phyloP scores from a whole-genome alignment of 2,329 filamentous ascomycete genomes.

The Aspergillus tubingensis region DNA sequence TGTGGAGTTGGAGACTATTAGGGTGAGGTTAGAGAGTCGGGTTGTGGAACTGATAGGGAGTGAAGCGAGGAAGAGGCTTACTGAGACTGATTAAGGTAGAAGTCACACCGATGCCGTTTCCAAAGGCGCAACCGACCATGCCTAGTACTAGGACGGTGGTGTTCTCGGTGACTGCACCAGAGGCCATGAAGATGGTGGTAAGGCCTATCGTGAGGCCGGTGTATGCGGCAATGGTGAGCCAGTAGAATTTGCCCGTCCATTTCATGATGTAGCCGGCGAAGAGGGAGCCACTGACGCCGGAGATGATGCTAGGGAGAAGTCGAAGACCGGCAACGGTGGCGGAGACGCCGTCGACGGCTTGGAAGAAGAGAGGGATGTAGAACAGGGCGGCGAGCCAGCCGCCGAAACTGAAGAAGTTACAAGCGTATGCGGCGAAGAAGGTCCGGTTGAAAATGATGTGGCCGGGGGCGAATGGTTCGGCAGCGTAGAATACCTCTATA shows the following conservation, averaged over 20 bases:
- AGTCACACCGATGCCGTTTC: slow-evolving; percentile 65
- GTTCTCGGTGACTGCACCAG: slow-evolving; percentile 55
- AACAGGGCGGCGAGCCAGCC: slow-evolving; percentile 64
- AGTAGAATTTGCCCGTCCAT: slow-evolving; percentile 70
- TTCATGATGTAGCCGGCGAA: slow-evolving; percentile 68
- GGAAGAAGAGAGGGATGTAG: slow-evolving; percentile 77
- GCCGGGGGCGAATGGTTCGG: slow-evolving; percentile 72
- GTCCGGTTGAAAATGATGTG: slow-evolving; percentile 69
- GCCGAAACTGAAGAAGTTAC: slow-evolving; percentile 71
- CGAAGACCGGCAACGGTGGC: slow-evolving; percentile 66
- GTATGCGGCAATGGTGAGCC: slow-evolving; percentile 64
- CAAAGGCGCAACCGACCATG: slow-evolving; percentile 56
- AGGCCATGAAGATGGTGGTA: slow-evolving; percentile 58
- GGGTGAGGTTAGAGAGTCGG: slow-evolving; percentile 10
- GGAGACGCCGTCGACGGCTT: slow-evolving; percentile 66
- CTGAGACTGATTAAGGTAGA: slow-evolving; percentile 69
- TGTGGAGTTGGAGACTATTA: slow-evolving; percentile 66
- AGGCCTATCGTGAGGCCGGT: slow-evolving; percentile 55
- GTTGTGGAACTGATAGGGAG: neutral
- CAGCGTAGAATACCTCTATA: slow-evolving; percentile 67
- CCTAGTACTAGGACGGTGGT: slow-evolving; percentile 58
- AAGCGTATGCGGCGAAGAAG: slow-evolving; percentile 67
- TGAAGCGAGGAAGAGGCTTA: slow-evolving; percentile 31
- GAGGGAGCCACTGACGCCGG: slow-evolving; percentile 65
- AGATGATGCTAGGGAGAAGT: slow-evolving; percentile 66